Base-by-base conservation (phyloP, 2,329 filamentous ascomycete species). In the Phoma sp. region DNA sequence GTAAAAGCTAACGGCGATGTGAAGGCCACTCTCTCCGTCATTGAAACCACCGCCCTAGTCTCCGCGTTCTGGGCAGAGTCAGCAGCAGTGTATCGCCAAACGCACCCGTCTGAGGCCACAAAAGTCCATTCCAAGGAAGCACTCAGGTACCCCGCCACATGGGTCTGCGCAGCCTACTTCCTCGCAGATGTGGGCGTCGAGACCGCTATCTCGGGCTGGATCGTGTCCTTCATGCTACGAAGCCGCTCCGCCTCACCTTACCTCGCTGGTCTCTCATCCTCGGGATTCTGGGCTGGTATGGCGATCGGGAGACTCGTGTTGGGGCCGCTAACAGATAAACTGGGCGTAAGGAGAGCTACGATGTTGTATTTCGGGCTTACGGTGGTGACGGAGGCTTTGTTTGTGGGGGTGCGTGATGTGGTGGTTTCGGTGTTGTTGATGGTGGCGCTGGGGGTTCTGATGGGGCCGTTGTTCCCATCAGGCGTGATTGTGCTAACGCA, bases 281-380 rank as follows among this genome's bases (percentile, higher is more conserved):
- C 78, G 1, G 73, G 72, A 0, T 81, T 78, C 60, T 80, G 78
- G 74, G 64, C 71, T 14, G 78, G 78, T 13, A 79, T 79, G 75
- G 75, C 76, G 0, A 49, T 71, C 5, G 79, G 79, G 0, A 63
- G 79, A 22, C 55, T 73, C 11, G 46, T 55, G 0, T 38, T 73
- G 8, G 70, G 70, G 3, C 58, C 63, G 3, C 40, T 66, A 5
- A 73, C 70, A 0, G 69, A 73, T n/a, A 57, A 42, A 5, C 60
- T 73, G 2, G 52, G 70, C 2, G 70, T 70, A 5, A 56, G 67
- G 6, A 61, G 57, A 8, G 70, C 67, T 8, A 69, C 65, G 1
- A 36, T 46, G 2, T 32, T 67, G 1, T 73, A 72, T 44, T 68
- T 72, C 30, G 6, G 57, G 4, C 29, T 55, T 32, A 64, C 66